phyloP scores from a whole-genome alignment of 108 stramenopile genomes.

The Craspedostauros australis region DNA sequence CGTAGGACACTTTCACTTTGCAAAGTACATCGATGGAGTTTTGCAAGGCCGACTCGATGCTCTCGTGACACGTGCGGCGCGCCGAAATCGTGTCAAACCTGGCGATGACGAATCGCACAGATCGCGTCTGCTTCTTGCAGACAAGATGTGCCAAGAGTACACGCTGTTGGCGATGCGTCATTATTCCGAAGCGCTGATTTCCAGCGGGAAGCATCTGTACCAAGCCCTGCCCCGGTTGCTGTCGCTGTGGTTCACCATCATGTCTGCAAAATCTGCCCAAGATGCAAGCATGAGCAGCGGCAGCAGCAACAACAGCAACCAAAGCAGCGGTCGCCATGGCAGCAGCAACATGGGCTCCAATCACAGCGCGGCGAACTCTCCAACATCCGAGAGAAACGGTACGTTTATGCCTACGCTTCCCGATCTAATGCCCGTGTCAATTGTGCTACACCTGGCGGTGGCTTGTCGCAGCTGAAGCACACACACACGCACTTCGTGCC shows the following conservation, averaged over 20 bases:
- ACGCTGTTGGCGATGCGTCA: slow-evolving; percentile 58
- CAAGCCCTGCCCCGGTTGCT: slow-evolving; percentile 83
- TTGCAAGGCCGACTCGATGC: slow-evolving; percentile 44
- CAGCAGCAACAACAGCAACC: no score
- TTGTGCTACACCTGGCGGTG: no score
- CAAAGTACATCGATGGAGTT: slow-evolving; percentile 66
- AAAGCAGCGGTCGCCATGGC: no score
- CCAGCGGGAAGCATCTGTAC: slow-evolving; percentile 75
- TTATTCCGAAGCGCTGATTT: slow-evolving; percentile 58
- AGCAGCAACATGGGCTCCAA: no score
- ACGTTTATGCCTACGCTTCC: no score
- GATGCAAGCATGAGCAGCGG: no score
- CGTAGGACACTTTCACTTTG: slow-evolving; percentile 73
- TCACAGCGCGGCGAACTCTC: no score
- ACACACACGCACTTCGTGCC: no score
- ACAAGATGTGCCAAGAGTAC: slow-evolving; percentile 63
- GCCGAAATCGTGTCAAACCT: slow-evolving; percentile 15
- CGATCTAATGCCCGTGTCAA: no score
- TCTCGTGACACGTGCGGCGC: slow-evolving; percentile 13
- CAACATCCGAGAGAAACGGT: no score
- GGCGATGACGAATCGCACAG: slow-evolving; percentile 41
- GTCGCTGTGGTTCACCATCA: slow-evolving; percentile 88
- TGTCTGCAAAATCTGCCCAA: no score
- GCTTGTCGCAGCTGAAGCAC: no score
- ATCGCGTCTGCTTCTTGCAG: slow-evolving; percentile 24